A percentile compares a stretch with the other conserved stretches of the same genome.
phyloP scores from a whole-genome alignment of 257 asterid species.

The Solanum virginianum region DNA sequence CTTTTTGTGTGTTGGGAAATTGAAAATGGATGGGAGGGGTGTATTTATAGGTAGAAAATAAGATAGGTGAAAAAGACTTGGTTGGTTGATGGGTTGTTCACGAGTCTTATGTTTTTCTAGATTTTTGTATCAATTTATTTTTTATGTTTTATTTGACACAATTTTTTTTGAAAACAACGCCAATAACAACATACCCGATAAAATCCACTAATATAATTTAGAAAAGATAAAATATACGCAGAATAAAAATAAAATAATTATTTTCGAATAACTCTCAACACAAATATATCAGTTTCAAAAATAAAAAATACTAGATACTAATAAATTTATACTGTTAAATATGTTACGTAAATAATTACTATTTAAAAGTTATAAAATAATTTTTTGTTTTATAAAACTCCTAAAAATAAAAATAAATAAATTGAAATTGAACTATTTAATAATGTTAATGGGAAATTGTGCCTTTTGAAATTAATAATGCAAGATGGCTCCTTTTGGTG shows the following conservation, averaged over 20 bases:
- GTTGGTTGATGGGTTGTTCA: neutral
- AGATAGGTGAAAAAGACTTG: slow-evolving; percentile 4
- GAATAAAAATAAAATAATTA: too few relatives aligned
- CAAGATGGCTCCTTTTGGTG: neutral
- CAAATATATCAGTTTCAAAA: too few relatives aligned
- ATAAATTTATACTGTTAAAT: neutral
- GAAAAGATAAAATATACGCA: too few relatives aligned
- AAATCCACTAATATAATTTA: too few relatives aligned
- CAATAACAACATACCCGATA: too few relatives aligned
- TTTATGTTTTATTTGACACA: too few relatives aligned
- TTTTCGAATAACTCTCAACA: fast-evolving
- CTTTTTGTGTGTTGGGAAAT: neutral
- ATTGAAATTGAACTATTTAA: neutral
- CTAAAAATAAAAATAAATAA: too few relatives aligned
- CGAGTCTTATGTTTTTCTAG: neutral
- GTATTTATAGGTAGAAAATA: slow-evolving; percentile 12
- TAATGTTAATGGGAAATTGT: neutral
- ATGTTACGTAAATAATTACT: too few relatives aligned
- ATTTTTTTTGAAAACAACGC: too few relatives aligned
- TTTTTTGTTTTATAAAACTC: too few relatives aligned
- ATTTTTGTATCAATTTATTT: neutral
- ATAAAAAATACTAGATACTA: too few relatives aligned
- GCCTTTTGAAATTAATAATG: neutral
- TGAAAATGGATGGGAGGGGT: neutral
- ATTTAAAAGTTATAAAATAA: too few relatives aligned